Conservation (phyloP, 2,329 filamentous ascomycete genomes). For the Thermoascus crustaceus region DNA sequence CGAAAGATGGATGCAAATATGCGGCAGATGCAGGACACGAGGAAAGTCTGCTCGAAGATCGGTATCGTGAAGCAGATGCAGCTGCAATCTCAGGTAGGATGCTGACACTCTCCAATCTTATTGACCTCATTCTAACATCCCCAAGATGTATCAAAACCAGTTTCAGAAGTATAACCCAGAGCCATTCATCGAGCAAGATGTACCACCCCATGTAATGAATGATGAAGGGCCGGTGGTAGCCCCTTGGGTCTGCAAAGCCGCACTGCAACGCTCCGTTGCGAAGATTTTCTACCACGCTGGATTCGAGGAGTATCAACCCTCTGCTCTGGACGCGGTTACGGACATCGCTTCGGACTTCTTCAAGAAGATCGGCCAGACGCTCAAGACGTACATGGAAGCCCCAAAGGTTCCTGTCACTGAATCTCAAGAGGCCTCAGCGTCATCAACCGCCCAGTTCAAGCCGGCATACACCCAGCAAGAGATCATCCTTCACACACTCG, state of each 20-base stretch:
- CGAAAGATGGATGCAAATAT: slow-evolving; percentile 85
- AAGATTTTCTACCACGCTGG: slow-evolving; percentile 95
- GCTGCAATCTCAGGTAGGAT: slow-evolving; percentile 80
- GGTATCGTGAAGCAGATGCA: slow-evolving; percentile 99
- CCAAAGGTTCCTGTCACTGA: slow-evolving; percentile 59
- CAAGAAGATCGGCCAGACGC: slow-evolving; percentile 67
- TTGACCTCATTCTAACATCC: slow-evolving; percentile 9
- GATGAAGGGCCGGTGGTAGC: slow-evolving; percentile 86
- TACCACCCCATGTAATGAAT: slow-evolving; percentile 79
- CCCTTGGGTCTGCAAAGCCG: slow-evolving; percentile 69
- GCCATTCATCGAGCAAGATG: slow-evolving; percentile 78
- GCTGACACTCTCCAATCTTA: slow-evolving; percentile 1
- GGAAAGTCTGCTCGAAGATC: slow-evolving; percentile 93
- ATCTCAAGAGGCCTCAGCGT: slow-evolving; percentile 31
- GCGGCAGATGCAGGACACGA: slow-evolving; percentile 89
- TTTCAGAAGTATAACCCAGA: slow-evolving; percentile 93
- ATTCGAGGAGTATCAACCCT: slow-evolving; percentile 95
- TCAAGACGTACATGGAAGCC: slow-evolving; percentile 74
- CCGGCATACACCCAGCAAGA: slow-evolving; percentile 75
- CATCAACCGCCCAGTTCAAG: slow-evolving; percentile 42
- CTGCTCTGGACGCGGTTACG: slow-evolving; percentile 80
- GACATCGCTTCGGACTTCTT: slow-evolving; percentile 89
- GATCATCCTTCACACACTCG: slow-evolving; percentile 74
- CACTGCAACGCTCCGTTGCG: slow-evolving; percentile 80
- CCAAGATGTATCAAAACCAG: slow-evolving; percentile 88